phyloP scores from a whole-genome alignment of 1,284 basidiomycete genomes.

The Pseudozyma thailandica region DNA sequence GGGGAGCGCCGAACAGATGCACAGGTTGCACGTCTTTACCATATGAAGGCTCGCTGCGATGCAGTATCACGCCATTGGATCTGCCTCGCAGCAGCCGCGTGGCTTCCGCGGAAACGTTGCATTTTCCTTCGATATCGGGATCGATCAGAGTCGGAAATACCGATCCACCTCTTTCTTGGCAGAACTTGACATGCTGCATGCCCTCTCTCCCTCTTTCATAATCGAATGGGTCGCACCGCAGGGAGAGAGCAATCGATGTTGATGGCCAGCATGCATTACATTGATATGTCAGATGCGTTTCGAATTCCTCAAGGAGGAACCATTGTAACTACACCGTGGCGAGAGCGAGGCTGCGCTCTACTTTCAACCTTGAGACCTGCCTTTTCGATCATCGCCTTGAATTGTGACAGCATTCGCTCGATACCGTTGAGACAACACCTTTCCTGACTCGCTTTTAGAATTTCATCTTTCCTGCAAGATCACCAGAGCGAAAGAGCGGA shows the following conservation, averaged over 20 bases:
- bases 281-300: neutral
- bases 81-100: neutral
- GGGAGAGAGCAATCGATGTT: too few relatives aligned
- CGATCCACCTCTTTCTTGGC: too few relatives aligned
- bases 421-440: slow-evolving; percentile 21
- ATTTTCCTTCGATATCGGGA: neutral
- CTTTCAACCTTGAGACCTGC: slow-evolving; percentile 26
- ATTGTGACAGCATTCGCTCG: slow-evolving; percentile 21
- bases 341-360: slow-evolving; percentile 32
- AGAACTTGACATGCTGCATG: too few relatives aligned
- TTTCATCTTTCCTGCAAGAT: slow-evolving; percentile 13
- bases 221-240: too few relatives aligned
- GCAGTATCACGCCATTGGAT: slow-evolving; percentile 14
- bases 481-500: slow-evolving; percentile 23
- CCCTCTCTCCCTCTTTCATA: too few relatives aligned
- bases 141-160: neutral
- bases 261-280: too few relatives aligned
- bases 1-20: too few relatives aligned
- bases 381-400: slow-evolving; percentile 27
- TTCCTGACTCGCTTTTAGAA: slow-evolving; percentile 20
- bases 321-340: slow-evolving; percentile 17
- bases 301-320: slow-evolving; percentile 11
- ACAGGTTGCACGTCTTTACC: too few relatives aligned
- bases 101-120: slow-evolving; percentile 10
- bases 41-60: neutral